Evolutionary conservation across 495 filamentous ascomycete genomes (phyloP), one percentile per base, ranked within the genome.

Genomic region (Neurospora tetrasperma): DNA sequence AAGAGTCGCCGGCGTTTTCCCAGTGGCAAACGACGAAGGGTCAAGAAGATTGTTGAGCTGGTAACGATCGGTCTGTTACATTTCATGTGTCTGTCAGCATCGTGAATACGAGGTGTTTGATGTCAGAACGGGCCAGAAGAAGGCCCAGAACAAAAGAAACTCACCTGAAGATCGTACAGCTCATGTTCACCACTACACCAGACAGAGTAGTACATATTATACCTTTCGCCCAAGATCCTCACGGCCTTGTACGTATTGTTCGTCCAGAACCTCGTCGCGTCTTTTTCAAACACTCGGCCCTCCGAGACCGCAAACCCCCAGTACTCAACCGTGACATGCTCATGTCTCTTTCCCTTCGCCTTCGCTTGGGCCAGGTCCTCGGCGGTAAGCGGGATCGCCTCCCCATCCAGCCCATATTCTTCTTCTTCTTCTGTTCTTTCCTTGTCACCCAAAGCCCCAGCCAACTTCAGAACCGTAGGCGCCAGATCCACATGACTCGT

Each of bases 401-500:
- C 83, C 3, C 89, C 89, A 74, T 91, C 89, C 74, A 91, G 89
- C 1, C 20, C 20, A 16, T 3, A 62, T 6, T 31, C 54, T 16
- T 62, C 23, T 59, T 16, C 23, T 6, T 31, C 27, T 23, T 10
- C 23, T 11, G 4, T 54, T 11, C n/a, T 10, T 3, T 62, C 54
- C 16, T 62, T 6, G 31, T 1, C 54, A 59, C 79, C 72, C 11
- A 80, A 79, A n/a, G 83, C 81, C 0, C 86, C 85, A 5, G 86
- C 88, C 2, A 89, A 77, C 16, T 85, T 74, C 46, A 93, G 80
- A 39, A 93, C 82, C 0, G 90, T 92, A 11, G 91, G 89, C 3
- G 89, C 91, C 3, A 93, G 76, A 74, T 93, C 91, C 0, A 89
- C 88, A 75, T 93, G 91, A 1, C 90, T 86, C 1, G 90, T 91